Base-by-base conservation (phyloP, 495 filamentous ascomycete species). In the Lindgomyces ingoldianus region DNA sequence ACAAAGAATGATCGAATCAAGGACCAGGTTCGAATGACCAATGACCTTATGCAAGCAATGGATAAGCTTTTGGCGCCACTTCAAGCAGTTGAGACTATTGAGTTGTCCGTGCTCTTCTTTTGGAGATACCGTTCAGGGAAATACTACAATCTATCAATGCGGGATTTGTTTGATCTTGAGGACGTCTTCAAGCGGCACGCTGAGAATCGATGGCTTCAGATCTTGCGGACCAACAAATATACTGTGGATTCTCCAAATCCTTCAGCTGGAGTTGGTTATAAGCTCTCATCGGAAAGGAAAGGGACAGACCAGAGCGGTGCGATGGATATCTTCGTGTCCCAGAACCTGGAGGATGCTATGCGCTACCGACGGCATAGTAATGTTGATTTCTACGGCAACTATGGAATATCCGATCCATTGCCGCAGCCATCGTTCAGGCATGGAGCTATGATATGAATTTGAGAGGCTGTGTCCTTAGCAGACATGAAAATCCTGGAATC, bases 161-260 rank as follows among this genome's bases (percentile, higher is more conserved):
- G 57, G 25, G 64, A 67, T 52, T 42, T 67, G 1, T 67, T 67
- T 29, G 57, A 61, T 27, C 57, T 67, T 42, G 64, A 67, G 30
- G 64, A 67, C 36, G 64, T 67, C n/a, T 67, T 67, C 51, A 67
- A 67, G 21, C 64, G 52, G 14, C 64, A 67, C 30, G 64, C 50
- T 0, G 64, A 67, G 24, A 42, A 50, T 16, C 57, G 64, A 3
- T 67, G 64, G 64, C 64, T 67, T 3, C 39, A 26, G 10, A 61
- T 67, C 14, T 24, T 67, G 16, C 57, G 57, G n/a, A 61, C 49
- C 11, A 61, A 56, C 51, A 62, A 62, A 11, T 21, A 14, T 2
- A 48, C 39, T 49, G 64, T 57, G 9, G 0, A 12, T 33, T 56
- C 42, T 12, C 64, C 57, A 18, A 61, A 57, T 30, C 57, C 57